These are phyloP conservation scores for Cytospora leucostoma DNA, from an alignment of 2,329 filamentous ascomycete species.

Conservation along the genomic window DNA sequence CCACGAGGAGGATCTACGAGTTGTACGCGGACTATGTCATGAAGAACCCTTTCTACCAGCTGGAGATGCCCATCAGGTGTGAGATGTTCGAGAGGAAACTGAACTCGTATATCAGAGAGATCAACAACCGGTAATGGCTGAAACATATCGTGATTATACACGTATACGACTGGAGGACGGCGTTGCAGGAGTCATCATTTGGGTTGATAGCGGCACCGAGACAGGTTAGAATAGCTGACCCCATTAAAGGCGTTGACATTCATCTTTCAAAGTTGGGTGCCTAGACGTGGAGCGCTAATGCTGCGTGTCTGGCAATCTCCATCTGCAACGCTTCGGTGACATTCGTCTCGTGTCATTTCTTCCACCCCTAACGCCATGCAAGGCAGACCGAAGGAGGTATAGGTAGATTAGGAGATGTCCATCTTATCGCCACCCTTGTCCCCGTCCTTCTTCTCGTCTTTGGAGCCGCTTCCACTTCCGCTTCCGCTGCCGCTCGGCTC, in stretches of 20 bases:
- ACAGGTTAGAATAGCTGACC: conserved; percentile 7
- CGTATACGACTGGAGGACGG: conserved; percentile 2
- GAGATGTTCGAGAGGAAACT: conserved; percentile 92
- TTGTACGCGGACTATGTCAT: conserved; percentile 96
- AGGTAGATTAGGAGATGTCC: conserved; percentile 71
- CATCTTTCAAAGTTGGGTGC: conserved; percentile 23
- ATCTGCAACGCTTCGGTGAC: not conserved
- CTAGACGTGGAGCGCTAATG: conserved; percentile 6
- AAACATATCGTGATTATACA: not conserved
- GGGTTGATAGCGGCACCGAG: conserved; percentile 9
- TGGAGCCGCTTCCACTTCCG: conserved; percentile 40
- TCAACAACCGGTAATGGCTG: conserved; percentile 56
- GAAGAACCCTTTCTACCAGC: conserved; percentile 98
- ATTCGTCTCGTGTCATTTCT: not conserved
- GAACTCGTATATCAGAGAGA: conserved; percentile 74
- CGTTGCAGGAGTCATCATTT: conserved; percentile 23
- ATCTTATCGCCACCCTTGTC: conserved; percentile 68
- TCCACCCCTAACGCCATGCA: not conserved
- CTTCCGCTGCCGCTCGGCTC: conserved; percentile 63
- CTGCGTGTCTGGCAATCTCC: not conserved
- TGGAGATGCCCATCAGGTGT: conserved; percentile 96
- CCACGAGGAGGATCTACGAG: conserved; percentile 86
- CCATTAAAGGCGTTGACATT: conserved; percentile 18
- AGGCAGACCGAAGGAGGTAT: not conserved
- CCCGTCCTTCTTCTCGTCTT: conserved; percentile 53